Base-by-base conservation (phyloP, 1,284 basidiomycete species). In the Lentinula novae-zelandiae region DNA sequence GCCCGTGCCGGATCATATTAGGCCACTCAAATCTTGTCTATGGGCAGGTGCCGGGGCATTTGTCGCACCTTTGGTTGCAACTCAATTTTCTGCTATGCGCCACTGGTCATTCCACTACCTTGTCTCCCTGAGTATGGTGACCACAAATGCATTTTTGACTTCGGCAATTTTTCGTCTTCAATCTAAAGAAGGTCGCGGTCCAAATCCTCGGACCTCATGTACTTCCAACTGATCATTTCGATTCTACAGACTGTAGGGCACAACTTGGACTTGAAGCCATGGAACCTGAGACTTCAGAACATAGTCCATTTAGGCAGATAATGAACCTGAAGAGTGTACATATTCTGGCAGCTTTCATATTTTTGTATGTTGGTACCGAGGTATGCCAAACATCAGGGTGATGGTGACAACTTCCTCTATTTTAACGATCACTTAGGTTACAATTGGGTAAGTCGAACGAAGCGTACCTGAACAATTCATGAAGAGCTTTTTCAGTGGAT, bases 21-120 rank as follows among this genome's bases (percentile, higher is more conserved):
- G 34, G 15, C 12, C 27, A 17, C n/a, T 17, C 46, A 17, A 17
- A 22, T 44, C 3, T 36, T 36, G 17, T 2, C 15, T 22, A n/a
- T 48, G 42, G 9, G 27, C 20, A 87, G 85, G 86, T 5, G 70
- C 78, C 7, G 88, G 87, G 1, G 87, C 86, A 3, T 70, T 89
- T 3, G 71, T 75, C 7, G 74, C 86, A 3, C 88, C 89, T 2
- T 76, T 90, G 9, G 76, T 83, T 0, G 77, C 87, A 0, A 90
- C 87, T 0, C 83, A 86, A 51, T 89, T 90, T 63, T 72, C 84
- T 1, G 75, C 78, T 56, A 67, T 76, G 44, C 67, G 63, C 0
- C 74, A 71, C 57, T 86, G 85, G 80, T 89, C 86, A 9, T 84
- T 84, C 67, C 85, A 89, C 69, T 92, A 84, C 69, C 74, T 89